Conservation (phyloP, 306 rosid species). For the Geum urbanum region DNA sequence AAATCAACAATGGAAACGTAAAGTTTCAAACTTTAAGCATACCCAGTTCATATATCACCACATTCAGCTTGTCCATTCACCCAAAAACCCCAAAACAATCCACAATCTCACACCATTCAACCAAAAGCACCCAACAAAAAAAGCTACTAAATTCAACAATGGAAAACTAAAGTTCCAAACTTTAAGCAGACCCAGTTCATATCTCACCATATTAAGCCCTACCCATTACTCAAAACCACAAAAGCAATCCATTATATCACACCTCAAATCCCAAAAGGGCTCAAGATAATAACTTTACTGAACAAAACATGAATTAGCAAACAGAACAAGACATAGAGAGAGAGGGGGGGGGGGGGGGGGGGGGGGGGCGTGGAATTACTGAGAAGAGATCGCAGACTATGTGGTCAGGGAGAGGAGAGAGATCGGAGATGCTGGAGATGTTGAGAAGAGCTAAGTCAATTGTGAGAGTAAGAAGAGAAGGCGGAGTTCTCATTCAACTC, state of each 20-base stretch:
- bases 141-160: no score
- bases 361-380: conserved; percentile 36
- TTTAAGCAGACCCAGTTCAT: conserved; percentile 4
- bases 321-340: neutral
- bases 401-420: conserved; percentile 86
- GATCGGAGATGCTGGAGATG: conserved; percentile 80
- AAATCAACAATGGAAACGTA: no score
- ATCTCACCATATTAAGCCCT: neutral
- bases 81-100: no score
- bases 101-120: no score
- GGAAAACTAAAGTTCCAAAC: neutral
- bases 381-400: conserved; percentile 75
- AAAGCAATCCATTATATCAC: neutral
- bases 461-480: conserved; percentile 76
- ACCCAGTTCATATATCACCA: no score
- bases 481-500: conserved; percentile 85
- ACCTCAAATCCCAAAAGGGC: neutral
- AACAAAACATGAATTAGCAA: neutral
- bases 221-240: neutral
- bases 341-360: neutral
- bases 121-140: no score
- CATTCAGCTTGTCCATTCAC: no score
- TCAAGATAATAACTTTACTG: neutral
- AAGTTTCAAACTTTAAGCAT: no score
- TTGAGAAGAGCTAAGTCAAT: conserved; percentile 80